A percentile compares a stretch with the other conserved stretches of the same genome.
phyloP scores from a whole-genome alignment of 176 grass and related monocot species.

The Avena atlantica region DNA sequence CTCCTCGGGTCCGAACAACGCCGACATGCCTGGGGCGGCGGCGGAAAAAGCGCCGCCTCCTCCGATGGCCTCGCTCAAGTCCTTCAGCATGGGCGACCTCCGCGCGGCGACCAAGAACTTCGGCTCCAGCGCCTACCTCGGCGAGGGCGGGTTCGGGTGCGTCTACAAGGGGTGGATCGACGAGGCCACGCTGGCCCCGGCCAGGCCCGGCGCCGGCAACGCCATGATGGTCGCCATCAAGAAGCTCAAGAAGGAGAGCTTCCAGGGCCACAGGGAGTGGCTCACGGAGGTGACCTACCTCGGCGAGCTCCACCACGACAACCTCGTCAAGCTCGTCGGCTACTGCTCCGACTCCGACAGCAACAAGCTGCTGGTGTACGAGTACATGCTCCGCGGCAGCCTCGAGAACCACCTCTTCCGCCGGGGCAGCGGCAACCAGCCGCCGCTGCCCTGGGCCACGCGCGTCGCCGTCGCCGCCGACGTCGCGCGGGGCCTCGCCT shows the following conservation, averaged over 20 bases:
- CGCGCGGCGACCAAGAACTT: conserved; percentile 82
- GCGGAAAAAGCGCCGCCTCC: too few relatives aligned
- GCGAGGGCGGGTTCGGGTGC: conserved; percentile 91
- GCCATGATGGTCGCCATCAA: conserved; percentile 86
- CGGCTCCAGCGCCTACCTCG: conserved; percentile 58
- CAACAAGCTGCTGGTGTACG: conserved; percentile 89
- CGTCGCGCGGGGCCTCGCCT: conserved; percentile 69
- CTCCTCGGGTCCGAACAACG: conserved; percentile 9
- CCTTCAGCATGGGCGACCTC: conserved; percentile 71
- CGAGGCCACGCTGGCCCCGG: conserved; percentile 61
- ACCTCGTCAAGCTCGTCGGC: conserved; percentile 84
- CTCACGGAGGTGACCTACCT: conserved; percentile 85
- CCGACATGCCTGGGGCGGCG: too few relatives aligned
- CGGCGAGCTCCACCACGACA: conserved; percentile 76
- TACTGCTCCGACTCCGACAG: conserved; percentile 76
- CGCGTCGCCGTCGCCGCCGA: conserved; percentile 70
- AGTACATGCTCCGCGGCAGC: conserved; percentile 87
- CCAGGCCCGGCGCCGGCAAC: conserved; percentile 59
- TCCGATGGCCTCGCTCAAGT: conserved; percentile 37
- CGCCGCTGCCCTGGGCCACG: conserved; percentile 66
- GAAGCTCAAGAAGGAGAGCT: conserved; percentile 89
- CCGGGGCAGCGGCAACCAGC: conserved; percentile 52
- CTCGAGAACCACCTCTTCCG: conserved; percentile 97
- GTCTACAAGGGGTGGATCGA: conserved; percentile 97
- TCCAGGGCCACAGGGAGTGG: conserved; percentile 68